Percentiles rank a stretch among this genome's conserved stretches.
Evolutionary conservation across 139 green algal genomes (phyloP).

Genomic region (Chlorella vulgaris): DNA sequence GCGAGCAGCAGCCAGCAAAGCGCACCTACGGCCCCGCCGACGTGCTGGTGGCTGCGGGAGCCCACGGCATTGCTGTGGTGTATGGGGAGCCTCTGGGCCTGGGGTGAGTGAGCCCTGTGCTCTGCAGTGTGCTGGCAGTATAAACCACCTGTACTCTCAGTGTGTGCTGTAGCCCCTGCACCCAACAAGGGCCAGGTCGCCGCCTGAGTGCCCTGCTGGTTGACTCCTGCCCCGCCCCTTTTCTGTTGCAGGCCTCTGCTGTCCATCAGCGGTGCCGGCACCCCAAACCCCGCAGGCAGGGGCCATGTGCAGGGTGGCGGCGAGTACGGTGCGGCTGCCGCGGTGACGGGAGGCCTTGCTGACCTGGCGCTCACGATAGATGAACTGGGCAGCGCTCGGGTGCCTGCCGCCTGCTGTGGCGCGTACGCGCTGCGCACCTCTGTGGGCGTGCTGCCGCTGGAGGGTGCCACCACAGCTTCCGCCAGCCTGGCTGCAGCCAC

Average conservation of each 20-base stretch:
- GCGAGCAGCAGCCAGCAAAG: not conserved
- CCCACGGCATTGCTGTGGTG: not conserved
- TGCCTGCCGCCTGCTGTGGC: constrained; percentile 35
- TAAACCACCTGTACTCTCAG: too few relatives aligned
- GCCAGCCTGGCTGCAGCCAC: constrained; percentile 20
- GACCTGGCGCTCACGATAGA: constrained; percentile 33
- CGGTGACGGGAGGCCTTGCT: constrained; percentile 25
- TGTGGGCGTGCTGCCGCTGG: constrained; percentile 30
- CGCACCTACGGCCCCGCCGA: not conserved
- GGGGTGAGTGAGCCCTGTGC: not conserved
- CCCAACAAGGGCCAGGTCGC: too few relatives aligned
- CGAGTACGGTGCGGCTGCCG: constrained; percentile 27
- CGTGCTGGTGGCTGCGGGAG: constrained; percentile 13
- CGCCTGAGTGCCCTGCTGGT: not conserved
- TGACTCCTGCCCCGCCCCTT: not conserved
- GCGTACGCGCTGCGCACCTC: constrained; percentile 35
- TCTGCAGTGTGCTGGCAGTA: not conserved
- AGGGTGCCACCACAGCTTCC: constrained; percentile 7
- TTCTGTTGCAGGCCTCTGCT: constrained; percentile 16
- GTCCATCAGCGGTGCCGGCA: not conserved
- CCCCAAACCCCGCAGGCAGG: constrained; percentile 9
- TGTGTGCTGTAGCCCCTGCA: not conserved
- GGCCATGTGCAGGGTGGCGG: constrained; percentile 31
- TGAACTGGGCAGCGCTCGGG: constrained; percentile 29
- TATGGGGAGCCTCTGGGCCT: constrained; percentile 24